Percentiles rank a stretch among this genome's conserved stretches.
These are phyloP conservation scores for Candida sanyiensis DNA, from an alignment of 805 yeast species.

Conservation along the genomic window DNA sequence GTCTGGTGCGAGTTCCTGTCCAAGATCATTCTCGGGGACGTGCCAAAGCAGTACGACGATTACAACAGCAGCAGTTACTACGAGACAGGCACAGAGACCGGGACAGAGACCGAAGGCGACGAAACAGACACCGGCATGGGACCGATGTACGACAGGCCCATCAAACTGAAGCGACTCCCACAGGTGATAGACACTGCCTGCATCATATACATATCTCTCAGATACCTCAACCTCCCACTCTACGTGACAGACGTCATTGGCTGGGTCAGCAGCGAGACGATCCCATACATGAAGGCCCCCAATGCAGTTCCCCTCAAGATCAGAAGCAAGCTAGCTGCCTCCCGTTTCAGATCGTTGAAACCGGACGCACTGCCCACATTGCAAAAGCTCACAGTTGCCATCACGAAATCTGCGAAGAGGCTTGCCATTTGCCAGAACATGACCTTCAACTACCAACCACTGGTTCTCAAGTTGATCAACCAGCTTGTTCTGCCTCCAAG, in stretches of 20 bases:
- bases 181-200: slow-evolving; percentile 22
- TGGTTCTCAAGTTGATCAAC: slow-evolving; percentile 36
- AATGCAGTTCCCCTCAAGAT: slow-evolving; percentile 35
- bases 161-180: slow-evolving; percentile 10
- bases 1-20: slow-evolving; percentile 31
- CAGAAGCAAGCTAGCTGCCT: slow-evolving; percentile 34
- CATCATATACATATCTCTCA: slow-evolving; percentile 46
- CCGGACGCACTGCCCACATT: slow-evolving; percentile 18
- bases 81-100: no score
- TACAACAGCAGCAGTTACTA: no score
- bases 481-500: slow-evolving; percentile 47
- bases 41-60: no score
- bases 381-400: slow-evolving; percentile 2
- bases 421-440: neutral
- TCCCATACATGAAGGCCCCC: slow-evolving; percentile 44
- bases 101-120: neutral
- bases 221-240: slow-evolving; percentile 44
- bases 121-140: slow-evolving; percentile 12
- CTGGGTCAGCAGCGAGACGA: slow-evolving; percentile 35
- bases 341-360: slow-evolving; percentile 35
- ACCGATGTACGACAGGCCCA: neutral
- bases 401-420: neutral
- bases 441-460: slow-evolving; percentile 30
- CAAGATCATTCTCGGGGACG: no score
- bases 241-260: slow-evolving; percentile 43